These are phyloP conservation scores for Xanthoparmelia taractica DNA, from an alignment of 495 filamentous ascomycete species.

Conservation along the genomic window DNA sequence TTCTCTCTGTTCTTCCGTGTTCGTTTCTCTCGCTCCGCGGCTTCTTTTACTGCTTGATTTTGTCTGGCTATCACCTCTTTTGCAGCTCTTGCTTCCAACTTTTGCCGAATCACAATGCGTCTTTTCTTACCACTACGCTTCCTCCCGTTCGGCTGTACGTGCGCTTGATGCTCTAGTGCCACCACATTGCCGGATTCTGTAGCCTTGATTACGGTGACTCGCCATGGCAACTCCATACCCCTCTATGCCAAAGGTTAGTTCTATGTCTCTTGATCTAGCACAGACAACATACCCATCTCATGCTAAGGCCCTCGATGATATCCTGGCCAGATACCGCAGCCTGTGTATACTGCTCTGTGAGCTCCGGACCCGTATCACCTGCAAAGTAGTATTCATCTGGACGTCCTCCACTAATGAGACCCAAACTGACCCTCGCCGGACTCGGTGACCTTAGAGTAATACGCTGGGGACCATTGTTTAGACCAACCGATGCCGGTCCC, in stretches of 20 bases:
- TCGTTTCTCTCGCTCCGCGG: conserved; percentile 21
- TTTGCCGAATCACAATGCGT: conserved; percentile 20
- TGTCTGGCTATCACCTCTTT: neutral
- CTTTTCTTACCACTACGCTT: conserved; percentile 25
- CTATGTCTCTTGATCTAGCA: neutral
- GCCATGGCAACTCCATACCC: conserved; percentile 20
- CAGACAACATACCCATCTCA: conserved; percentile 16
- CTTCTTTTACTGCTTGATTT: conserved; percentile 10
- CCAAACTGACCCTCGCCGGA: conserved; percentile 5
- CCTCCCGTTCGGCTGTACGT: conserved; percentile 20
- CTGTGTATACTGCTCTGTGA: conserved; percentile 8
- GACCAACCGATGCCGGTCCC: neutral
- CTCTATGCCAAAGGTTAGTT: conserved; percentile 1
- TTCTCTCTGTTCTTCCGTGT: conserved; percentile 24
- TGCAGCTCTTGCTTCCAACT: neutral
- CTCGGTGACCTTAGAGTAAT: conserved; percentile 17
- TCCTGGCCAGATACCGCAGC: conserved; percentile 14
- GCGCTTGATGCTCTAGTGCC: neutral
- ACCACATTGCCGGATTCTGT: neutral
- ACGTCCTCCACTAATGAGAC: conserved; percentile 6
- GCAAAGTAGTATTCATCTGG: conserved; percentile 17
- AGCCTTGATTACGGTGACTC: conserved; percentile 10
- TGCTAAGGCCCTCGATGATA: conserved; percentile 7
- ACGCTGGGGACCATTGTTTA: neutral
- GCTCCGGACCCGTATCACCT: conserved; percentile 2